Conservation (phyloP, 2,329 filamentous ascomycete species). For the Paecilomyces dactylethromorphus region DNA sequence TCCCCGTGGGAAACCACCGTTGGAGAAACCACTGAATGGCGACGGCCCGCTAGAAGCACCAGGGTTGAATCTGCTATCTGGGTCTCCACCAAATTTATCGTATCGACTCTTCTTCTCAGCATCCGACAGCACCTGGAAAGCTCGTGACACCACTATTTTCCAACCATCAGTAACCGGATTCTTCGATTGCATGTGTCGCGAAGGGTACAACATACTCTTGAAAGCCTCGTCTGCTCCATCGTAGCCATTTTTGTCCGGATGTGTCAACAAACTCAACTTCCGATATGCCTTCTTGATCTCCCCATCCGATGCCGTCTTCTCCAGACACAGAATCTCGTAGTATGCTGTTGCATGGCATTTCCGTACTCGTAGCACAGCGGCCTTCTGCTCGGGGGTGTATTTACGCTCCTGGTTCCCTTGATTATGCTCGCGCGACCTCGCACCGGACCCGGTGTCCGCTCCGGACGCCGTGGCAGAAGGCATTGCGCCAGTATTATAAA, state of each 20-base stretch:
- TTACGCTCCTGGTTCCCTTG: constrained; percentile 49
- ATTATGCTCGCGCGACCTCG: constrained; percentile 41
- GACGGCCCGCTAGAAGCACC: constrained; percentile 29
- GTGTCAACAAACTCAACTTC: constrained; percentile 86
- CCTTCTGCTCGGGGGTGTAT: constrained; percentile 85
- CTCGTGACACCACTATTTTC: constrained; percentile 69
- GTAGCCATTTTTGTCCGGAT: constrained; percentile 98
- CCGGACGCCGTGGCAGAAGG: constrained; percentile 42
- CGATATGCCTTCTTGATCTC: constrained; percentile 98
- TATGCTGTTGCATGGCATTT: constrained; percentile 80
- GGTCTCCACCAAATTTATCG: constrained; percentile 85
- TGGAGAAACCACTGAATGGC: constrained; percentile 39
- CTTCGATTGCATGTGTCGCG: not conserved
- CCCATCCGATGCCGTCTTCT: constrained; percentile 61
- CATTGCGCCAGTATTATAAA: constrained; percentile 17
- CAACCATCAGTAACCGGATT: constrained; percentile 1
- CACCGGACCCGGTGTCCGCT: constrained; percentile 30
- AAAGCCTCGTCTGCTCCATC: constrained; percentile 95
- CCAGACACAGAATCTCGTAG: constrained; percentile 85
- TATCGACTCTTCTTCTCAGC: constrained; percentile 86
- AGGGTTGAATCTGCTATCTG: constrained; percentile 74
- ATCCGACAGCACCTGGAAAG: constrained; percentile 89
- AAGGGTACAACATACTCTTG: constrained; percentile 57
- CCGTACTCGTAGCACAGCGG: constrained; percentile 82
- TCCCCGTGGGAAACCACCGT: constrained; percentile 43